Base-by-base conservation (phyloP, 1,284 basidiomycete genomes). In the Exobasidium cylindrosporum region DNA sequence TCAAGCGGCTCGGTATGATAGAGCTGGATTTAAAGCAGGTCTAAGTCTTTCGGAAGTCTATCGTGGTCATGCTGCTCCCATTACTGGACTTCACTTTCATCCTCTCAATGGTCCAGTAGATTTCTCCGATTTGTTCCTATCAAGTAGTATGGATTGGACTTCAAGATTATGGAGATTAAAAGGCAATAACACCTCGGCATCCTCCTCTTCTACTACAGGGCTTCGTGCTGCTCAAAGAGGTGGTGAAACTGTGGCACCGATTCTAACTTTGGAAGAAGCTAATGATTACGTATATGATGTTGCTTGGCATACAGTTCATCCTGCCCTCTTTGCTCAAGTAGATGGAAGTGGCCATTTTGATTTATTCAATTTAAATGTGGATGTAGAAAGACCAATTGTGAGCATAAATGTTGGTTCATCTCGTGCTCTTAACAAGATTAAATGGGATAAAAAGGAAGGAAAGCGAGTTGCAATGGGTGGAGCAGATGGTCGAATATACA, bases 281-380 rank as follows among this genome's bases (percentile, higher is more conserved):
- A 91, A 92, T 79, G 95, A 98, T 80, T 97, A 97, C 78, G 92
- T 98, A n/a, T 97, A 96, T 81, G 95, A 97, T 81, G 93, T 93
- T 54, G 89, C 88, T 77, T 99, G 96, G 96, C 94, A 97, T 80
- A 92, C 94, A 1, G 83, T 86, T 28, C 94, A 98, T 80, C 96
- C 96, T 3, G 92, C 93, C 0, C 66, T 96, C 47, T 99, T 98
- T 79, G 95, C 90, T 14, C 88, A 87, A 3, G 96, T 92, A 1
- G 94, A 98, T 80, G 96, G 93, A 0, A 89, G 89, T 1, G 96
- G 95, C 32, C 89, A 89, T 76, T 93, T 99, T 81, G 92, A 97
- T 78, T 75, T 99, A 52, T 98, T 93, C 92, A 96, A 99, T 81
- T 81, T 99, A 75, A 97, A 97, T 80, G 81, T 85, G 23, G 94